Conservation (phyloP, 2,329 filamentous ascomycete species). For the Penicillium sp. region DNA sequence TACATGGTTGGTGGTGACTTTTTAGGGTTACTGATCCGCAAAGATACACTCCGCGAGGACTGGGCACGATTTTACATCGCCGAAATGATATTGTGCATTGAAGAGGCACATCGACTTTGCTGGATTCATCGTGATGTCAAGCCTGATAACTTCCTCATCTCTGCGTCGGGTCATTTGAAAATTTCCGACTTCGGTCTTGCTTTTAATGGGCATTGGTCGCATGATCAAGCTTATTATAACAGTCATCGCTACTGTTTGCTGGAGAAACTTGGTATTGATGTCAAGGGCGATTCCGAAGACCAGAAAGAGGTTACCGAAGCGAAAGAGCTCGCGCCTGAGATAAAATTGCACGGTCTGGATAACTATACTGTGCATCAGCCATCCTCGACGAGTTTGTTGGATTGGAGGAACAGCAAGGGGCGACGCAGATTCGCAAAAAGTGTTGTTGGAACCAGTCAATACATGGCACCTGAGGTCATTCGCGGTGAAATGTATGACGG, state of each 20-base stretch:
- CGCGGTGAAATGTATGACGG: constrained; percentile 81
- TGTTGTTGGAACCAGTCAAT: constrained; percentile 92
- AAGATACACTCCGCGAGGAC: constrained; percentile 76
- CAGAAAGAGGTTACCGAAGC: constrained; percentile 52
- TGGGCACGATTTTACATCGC: constrained; percentile 85
- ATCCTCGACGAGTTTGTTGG: constrained; percentile 56
- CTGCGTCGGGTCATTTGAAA: constrained; percentile 82
- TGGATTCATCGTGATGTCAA: constrained; percentile 98
- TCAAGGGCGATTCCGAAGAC: constrained; percentile 74
- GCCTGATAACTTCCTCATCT: constrained; percentile 94
- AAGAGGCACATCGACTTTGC: constrained; percentile 81
- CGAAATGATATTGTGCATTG: constrained; percentile 93
- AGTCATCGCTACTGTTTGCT: constrained; percentile 77
- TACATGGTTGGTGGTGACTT: constrained; percentile 98
- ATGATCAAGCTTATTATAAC: constrained; percentile 83
- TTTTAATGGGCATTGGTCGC: constrained; percentile 93
- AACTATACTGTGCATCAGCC: constrained; percentile 33
- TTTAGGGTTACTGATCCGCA: constrained; percentile 77
- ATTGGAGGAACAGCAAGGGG: constrained; percentile 68
- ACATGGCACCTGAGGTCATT: constrained; percentile 96
- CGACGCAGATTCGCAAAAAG: constrained; percentile 75
- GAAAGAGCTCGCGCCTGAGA: constrained; percentile 8
- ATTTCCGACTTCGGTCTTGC: constrained; percentile 96
- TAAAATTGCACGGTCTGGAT: constrained; percentile 30
- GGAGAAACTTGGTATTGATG: constrained; percentile 69